Conservation (phyloP, 208 protist species). For the Kentomonas sorsogonicus region DNA sequence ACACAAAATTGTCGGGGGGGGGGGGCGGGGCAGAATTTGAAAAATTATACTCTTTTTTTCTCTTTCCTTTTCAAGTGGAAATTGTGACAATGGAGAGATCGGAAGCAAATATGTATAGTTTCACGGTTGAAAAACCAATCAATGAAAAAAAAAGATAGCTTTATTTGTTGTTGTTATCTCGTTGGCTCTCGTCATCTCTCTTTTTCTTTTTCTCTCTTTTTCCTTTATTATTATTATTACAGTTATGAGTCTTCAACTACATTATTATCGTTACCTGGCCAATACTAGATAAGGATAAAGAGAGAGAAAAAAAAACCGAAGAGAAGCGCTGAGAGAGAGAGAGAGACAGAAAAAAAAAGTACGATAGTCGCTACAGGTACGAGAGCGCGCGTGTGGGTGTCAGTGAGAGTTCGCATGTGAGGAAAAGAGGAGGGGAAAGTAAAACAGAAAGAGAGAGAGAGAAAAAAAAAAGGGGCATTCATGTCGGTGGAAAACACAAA, state of each 20-base stretch:
- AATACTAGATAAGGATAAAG: constrained; percentile 3
- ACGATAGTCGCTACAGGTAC: not conserved
- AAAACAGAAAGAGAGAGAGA: constrained; percentile 8
- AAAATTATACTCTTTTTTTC: constrained; percentile 7
- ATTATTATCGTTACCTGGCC: not conserved
- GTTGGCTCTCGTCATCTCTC: not conserved
- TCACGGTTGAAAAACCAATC: not conserved
- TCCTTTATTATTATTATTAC: constrained; percentile 4
- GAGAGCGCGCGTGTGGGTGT: not conserved
- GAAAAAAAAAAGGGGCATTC: constrained; percentile 2
- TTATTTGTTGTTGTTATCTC: constrained; percentile 6
- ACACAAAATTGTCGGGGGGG: too few relatives aligned
- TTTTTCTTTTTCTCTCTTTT: constrained; percentile 13
- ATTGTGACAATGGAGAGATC: not conserved
- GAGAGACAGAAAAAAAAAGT: not conserved
- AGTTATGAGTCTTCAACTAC: not conserved
- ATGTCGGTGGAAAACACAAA: too few relatives aligned
- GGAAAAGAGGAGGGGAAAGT: not conserved
- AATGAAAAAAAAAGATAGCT: constrained; percentile 14
- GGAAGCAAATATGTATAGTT: not conserved
- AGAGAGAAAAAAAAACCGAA: not conserved
- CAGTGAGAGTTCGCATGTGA: not conserved
- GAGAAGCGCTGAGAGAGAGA: constrained; percentile 4
- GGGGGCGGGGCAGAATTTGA: too few relatives aligned
- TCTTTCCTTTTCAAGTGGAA: not conserved